phyloP scores from a whole-genome alignment of 1,284 basidiomycete genomes.

The Irpex sp. region DNA sequence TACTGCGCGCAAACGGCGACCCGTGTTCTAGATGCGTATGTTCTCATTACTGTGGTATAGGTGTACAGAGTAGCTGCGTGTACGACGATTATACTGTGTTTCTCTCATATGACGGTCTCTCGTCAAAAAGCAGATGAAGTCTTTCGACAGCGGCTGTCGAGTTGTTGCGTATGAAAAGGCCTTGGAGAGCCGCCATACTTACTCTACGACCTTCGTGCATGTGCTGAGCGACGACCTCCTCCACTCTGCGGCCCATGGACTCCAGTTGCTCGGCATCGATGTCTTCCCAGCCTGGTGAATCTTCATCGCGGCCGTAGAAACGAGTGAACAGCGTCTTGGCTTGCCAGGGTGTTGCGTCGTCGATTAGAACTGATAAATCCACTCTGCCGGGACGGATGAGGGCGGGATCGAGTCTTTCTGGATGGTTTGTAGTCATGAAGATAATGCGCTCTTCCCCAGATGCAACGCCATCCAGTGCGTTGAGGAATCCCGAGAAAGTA shows the following conservation, averaged over 20 bases:
- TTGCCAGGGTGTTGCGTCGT: conserved; percentile 84
- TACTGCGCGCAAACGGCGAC: conserved; percentile 70
- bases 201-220: conserved; percentile 52
- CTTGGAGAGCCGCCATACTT: conserved; percentile 93
- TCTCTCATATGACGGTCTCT: not conserved
- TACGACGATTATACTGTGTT: not conserved
- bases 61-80: not conserved
- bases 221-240: conserved; percentile 47
- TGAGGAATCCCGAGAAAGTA: conserved; percentile 96
- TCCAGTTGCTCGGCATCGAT: conserved; percentile 37
- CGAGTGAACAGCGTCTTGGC: conserved; percentile 75
- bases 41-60: conserved; percentile 9
- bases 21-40: conserved; percentile 46
- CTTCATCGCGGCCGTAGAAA: conserved; percentile 68
- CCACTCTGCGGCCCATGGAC: conserved; percentile 43
- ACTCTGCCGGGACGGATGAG: conserved; percentile 94
- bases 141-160: conserved; percentile 57
- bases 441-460: conserved; percentile 96
- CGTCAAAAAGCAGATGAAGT: conserved; percentile 42
- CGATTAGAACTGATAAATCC: conserved; percentile 81
- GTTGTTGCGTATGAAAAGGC: conserved; percentile 80
- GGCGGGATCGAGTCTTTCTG: conserved; percentile 80
- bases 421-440: conserved; percentile 99
- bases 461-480: conserved; percentile 96
- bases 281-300: conserved; percentile 18